Base-by-base conservation (phyloP, 2,329 filamentous ascomycete genomes). In the Epichloe glyceriae region DNA sequence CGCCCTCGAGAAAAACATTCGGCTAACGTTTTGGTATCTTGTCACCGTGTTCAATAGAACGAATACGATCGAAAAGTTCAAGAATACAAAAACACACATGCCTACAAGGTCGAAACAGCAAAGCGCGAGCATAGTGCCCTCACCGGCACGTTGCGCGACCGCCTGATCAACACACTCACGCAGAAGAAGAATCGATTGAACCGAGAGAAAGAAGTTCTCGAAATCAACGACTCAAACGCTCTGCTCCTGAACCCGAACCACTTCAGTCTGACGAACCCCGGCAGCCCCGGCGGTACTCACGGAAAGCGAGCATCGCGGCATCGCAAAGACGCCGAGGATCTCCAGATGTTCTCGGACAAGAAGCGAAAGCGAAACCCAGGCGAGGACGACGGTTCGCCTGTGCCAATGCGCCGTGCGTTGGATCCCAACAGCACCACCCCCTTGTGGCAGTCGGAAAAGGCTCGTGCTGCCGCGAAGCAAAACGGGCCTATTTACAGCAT, bases 201-300 rank as follows among this genome's bases (percentile, higher is more conserved):
- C 48, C 76, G 79, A 58, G 82, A 85, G 58, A 85, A 84, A 61
- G 82, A 85, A 59, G 79, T 80, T 3, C 70, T 84, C 42, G 82
- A 85, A 60, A 83, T 85, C 50, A 76, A 77, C 53, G 82, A 85
- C 61, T 78, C 78, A 30, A 83, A 78, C 44, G 80, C 82, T 17
- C 68, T 84, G 26, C 73, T 84, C 35, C 70, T 85, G 49, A 82
- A 85, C 59, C 81, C 82, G 15, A 83, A 80, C 55, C 82, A 85
- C 61, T 85, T 81, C 64, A 81, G 78, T 61, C 71, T 84, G 49
- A 76, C 76, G 49, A 82, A 83, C 63, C 82, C 79, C 19, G 70
- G 76, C 33, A 84, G 79, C 61, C 82, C 80, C 15, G 78, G 79
- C 41, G 81, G 80, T 40, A 71, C 78, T 19, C 79, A 82, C 52